phyloP scores from a whole-genome alignment of 139 green algal species.

The Tetratostichococcus sp. region DNA sequence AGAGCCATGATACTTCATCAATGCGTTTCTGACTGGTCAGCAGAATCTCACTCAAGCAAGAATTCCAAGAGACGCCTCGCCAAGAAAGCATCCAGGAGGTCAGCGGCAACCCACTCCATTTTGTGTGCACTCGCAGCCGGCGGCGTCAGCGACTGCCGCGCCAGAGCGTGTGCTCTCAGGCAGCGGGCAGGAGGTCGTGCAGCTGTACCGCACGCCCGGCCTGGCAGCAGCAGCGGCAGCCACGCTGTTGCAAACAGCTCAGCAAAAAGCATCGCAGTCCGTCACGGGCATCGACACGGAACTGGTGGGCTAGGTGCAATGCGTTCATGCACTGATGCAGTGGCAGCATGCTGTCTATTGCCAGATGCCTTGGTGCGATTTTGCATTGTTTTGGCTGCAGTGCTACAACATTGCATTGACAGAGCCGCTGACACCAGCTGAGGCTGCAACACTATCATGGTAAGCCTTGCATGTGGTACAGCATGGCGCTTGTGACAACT shows the following conservation, averaged over 20 bases:
- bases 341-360: too few species aligned
- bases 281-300: slow-evolving; percentile 74
- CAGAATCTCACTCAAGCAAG: too few species aligned
- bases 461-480: too few species aligned
- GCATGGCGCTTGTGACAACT: too few species aligned
- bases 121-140: too few species aligned
- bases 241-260: slow-evolving; percentile 71
- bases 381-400: slow-evolving; percentile 31
- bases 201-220: slow-evolving; percentile 82
- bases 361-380: too few species aligned
- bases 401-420: slow-evolving; percentile 89
- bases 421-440: slow-evolving; percentile 47
- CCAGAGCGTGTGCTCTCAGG: background rate
- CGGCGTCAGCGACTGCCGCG: background rate
- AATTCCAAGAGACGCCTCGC: background rate
- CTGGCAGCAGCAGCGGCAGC: slow-evolving; percentile 48
- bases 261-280: slow-evolving; percentile 60
- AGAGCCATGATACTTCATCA: background rate
- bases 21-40: background rate
- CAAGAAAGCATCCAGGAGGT: background rate
- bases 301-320: slow-evolving; percentile 29
- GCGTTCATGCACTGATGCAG: too few species aligned
- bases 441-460: slow-evolving; percentile 82
- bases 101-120: background rate
- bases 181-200: slow-evolving; percentile 47